phyloP scores from a whole-genome alignment of 2,329 filamentous ascomycete genomes.

The Esteya vermicola region DNA sequence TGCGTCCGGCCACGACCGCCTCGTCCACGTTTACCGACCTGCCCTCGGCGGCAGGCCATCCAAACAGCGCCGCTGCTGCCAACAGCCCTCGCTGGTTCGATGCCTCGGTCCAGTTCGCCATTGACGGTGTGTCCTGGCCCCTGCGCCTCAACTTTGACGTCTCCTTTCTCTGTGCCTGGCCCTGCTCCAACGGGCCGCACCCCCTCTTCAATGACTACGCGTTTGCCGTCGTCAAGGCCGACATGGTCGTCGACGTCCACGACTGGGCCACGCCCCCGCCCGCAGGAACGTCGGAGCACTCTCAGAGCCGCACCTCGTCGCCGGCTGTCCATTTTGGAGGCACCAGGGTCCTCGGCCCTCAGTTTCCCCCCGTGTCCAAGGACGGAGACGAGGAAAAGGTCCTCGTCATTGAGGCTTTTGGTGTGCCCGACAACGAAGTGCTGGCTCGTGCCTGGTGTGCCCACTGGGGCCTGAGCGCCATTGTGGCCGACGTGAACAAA shows the following conservation, averaged over 20 bases:
- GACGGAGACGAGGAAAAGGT: slow-evolving; percentile 48
- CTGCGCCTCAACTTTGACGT: slow-evolving; percentile 49
- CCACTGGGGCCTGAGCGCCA: slow-evolving; percentile 57
- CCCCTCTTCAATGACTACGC: slow-evolving; percentile 61
- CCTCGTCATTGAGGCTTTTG: slow-evolving; percentile 58
- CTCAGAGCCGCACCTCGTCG: slow-evolving; percentile 9
- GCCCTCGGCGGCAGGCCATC: neutral
- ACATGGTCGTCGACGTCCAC: slow-evolving; percentile 49
- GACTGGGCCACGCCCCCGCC: slow-evolving; percentile 46
- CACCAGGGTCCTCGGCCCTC: slow-evolving; percentile 6
- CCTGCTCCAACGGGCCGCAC: slow-evolving; percentile 49
- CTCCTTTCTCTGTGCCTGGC: slow-evolving; percentile 50
- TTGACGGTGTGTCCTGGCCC: slow-evolving; percentile 48
- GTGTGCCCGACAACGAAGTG: slow-evolving; percentile 61
- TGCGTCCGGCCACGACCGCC: slow-evolving; percentile 22
- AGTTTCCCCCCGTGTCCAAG: slow-evolving; percentile 9
- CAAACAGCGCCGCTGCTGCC: neutral
- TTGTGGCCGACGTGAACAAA: slow-evolving; percentile 53
- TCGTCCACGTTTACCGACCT: neutral
- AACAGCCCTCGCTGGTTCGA: slow-evolving; percentile 32
- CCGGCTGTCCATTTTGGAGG: slow-evolving; percentile 8
- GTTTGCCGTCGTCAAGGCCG: slow-evolving; percentile 42
- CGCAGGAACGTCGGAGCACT: slow-evolving; percentile 2
- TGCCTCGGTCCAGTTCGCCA: slow-evolving; percentile 48
- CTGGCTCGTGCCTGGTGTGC: slow-evolving; percentile 65